Evolutionary conservation across 768 basidiomycete genomes (phyloP).

Genomic region (Rhodotorula diobovata): DNA sequence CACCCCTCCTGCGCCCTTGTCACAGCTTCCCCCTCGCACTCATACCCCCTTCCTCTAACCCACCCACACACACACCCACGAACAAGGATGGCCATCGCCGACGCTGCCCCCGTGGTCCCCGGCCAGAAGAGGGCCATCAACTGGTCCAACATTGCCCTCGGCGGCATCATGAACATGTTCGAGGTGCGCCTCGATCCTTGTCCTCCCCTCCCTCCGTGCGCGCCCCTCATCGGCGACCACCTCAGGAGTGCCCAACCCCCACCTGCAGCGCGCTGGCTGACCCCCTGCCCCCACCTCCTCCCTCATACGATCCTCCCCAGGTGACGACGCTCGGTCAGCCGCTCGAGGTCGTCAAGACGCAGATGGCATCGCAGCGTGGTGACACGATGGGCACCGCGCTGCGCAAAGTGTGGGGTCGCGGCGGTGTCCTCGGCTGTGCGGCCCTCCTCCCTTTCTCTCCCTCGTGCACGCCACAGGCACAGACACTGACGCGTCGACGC

Average conservation of each 20-base stretch:
- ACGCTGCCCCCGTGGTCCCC: constrained; percentile 54
- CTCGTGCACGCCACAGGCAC: too few species aligned
- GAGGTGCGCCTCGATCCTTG: constrained; percentile 13
- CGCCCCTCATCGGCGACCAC: too few species aligned
- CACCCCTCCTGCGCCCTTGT: neutral
- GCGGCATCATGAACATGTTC: constrained; percentile 98
- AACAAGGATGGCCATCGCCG: constrained; percentile 23
- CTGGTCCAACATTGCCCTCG: constrained; percentile 96
- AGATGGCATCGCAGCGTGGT: constrained; percentile 91
- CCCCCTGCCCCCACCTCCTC: neutral
- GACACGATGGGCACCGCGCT: constrained; percentile 86
- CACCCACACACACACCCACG: too few species aligned
- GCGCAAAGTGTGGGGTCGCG: constrained; percentile 81
- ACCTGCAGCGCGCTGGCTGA: too few species aligned
- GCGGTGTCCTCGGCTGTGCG: constrained; percentile 68
- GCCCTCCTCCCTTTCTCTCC: neutral
- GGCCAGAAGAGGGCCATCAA: constrained; percentile 77
- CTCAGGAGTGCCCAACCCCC: too few species aligned
- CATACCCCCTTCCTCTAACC: neutral
- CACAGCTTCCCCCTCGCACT: neutral
- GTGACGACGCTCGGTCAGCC: constrained; percentile 98
- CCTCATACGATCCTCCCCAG: too few species aligned
- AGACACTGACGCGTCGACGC: neutral
- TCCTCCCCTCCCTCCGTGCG: too few species aligned
- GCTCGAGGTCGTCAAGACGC: constrained; percentile 95